Conservation (phyloP, 352 stramenopile species). For the Globisporangium polare region DNA sequence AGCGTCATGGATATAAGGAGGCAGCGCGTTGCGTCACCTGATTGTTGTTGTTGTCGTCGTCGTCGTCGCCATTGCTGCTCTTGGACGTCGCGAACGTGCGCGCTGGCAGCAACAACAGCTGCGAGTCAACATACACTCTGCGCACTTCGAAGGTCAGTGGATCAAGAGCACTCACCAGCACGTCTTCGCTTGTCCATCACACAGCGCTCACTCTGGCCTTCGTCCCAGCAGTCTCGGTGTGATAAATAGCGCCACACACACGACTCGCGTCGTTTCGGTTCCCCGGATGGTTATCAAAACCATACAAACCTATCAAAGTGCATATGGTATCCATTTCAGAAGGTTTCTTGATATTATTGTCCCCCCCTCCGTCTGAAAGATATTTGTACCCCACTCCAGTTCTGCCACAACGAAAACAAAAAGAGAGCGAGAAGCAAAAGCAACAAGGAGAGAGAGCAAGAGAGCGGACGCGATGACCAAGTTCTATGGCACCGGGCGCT, state of each 20-base stretch:
- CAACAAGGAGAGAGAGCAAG: constrained; percentile 5
- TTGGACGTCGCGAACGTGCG: constrained; percentile 9
- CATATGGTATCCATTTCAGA: background rate
- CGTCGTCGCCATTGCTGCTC: background rate
- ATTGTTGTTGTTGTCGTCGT: constrained; percentile 25
- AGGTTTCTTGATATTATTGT: background rate
- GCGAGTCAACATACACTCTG: background rate
- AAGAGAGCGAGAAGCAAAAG: background rate
- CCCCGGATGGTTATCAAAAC: constrained; percentile 6
- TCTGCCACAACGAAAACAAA: background rate
- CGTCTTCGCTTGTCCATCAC: constrained; percentile 17
- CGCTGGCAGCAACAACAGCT: background rate
- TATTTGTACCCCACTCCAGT: background rate
- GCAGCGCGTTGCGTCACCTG: constrained; percentile 7
- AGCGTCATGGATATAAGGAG: background rate
- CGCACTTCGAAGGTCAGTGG: background rate
- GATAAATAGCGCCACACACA: background rate
- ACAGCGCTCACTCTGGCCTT: background rate
- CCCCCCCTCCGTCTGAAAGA: background rate
- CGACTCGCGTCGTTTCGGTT: constrained; percentile 14
- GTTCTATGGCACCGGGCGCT: constrained; percentile 77
- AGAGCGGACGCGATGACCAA: constrained; percentile 48
- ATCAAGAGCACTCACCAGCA: background rate
- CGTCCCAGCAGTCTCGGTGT: background rate
- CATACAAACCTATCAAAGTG: background rate